These are phyloP conservation scores for Mortierella sp. DNA, from an alignment of 371 early-diverging fungal genomes.

Conservation along the genomic window DNA sequence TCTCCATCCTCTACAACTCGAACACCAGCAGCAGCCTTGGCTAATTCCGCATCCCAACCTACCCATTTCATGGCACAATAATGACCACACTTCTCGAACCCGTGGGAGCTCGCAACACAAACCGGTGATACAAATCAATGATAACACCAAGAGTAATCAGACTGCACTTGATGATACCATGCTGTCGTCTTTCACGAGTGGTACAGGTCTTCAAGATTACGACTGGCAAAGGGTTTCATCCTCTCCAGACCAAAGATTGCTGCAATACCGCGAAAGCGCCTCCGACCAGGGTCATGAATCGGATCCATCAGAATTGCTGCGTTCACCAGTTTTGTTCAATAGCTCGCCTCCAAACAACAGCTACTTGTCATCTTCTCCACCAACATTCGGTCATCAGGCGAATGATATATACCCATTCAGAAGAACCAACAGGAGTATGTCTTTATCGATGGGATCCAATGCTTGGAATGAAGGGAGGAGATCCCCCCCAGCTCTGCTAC, in stretches of 20 bases:
- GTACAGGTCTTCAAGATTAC: conserved; percentile 1
- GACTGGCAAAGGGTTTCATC: background rate
- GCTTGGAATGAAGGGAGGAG: conserved; percentile 57
- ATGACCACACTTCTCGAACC: conserved; percentile 21
- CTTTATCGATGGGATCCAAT: conserved; percentile 63
- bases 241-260: background rate
- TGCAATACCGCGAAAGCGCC: conserved; percentile 16
- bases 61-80: conserved; percentile 49
- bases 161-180: background rate
- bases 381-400: conserved; percentile 6
- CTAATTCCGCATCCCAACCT: conserved; percentile 52
- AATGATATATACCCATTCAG: conserved; percentile 37
- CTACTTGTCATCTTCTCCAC: background rate
- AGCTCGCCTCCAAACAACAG: conserved; percentile 20
- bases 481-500: conserved; percentile 56
- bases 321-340: conserved; percentile 29
- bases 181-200: background rate
- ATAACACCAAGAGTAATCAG: background rate
- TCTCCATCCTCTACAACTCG: conserved; percentile 31
- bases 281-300: conserved; percentile 49
- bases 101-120: background rate
- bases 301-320: conserved; percentile 49
- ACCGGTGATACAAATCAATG: background rate
- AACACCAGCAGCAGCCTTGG: conserved; percentile 52
- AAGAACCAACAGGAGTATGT: conserved; percentile 55